A percentile compares a stretch with the other conserved stretches of the same genome.
phyloP scores from a whole-genome alignment of 2,329 filamentous ascomycete genomes.

The Talaromyces sp. region DNA sequence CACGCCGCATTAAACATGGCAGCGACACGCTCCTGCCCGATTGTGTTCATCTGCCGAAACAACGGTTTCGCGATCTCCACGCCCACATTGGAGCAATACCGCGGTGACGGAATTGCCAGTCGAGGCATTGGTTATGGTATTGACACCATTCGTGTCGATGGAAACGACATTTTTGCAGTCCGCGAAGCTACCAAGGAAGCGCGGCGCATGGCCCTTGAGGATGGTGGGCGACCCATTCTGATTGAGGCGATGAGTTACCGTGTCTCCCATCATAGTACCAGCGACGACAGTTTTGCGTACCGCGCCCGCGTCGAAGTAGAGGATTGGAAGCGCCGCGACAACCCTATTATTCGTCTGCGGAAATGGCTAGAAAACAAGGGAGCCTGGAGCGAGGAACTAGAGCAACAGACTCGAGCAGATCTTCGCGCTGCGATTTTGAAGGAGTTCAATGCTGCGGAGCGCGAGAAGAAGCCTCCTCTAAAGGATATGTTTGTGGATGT shows the following conservation, averaged over 20 bases:
- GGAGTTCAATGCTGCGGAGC: slow-evolving; percentile 72
- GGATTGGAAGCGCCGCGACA: slow-evolving; percentile 88
- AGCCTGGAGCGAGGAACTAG: slow-evolving; percentile 80
- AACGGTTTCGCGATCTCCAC: slow-evolving; percentile 92
- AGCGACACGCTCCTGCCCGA: slow-evolving; percentile 80
- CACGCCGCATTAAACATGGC: slow-evolving; percentile 89
- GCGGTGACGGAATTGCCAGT: slow-evolving; percentile 85
- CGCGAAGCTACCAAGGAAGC: slow-evolving; percentile 75
- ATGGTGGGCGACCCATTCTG: slow-evolving; percentile 77
- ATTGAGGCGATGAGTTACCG: slow-evolving; percentile 98
- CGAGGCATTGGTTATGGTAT: slow-evolving; percentile 90
- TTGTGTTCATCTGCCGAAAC: slow-evolving; percentile 87
- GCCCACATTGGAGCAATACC: slow-evolving; percentile 84
- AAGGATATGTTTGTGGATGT: slow-evolving; percentile 73
- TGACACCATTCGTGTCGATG: slow-evolving; percentile 85
- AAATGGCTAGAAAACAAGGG: slow-evolving; percentile 86
- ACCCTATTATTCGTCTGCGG: slow-evolving; percentile 76
- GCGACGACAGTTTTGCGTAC: slow-evolving; percentile 95
- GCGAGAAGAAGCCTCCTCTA: slow-evolving; percentile 53
- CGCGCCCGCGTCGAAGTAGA: slow-evolving; percentile 89
- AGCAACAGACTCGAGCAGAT: slow-evolving; percentile 66
- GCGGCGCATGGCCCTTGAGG: slow-evolving; percentile 70
- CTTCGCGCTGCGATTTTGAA: slow-evolving; percentile 73
- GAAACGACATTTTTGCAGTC: slow-evolving; percentile 91
- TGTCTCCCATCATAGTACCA: slow-evolving; percentile 96